A percentile compares a stretch with the other conserved stretches of the same genome.
These are phyloP conservation scores for Trichoderma koningiopsis DNA, from an alignment of 2,329 filamentous ascomycete species.

Conservation along the genomic window DNA sequence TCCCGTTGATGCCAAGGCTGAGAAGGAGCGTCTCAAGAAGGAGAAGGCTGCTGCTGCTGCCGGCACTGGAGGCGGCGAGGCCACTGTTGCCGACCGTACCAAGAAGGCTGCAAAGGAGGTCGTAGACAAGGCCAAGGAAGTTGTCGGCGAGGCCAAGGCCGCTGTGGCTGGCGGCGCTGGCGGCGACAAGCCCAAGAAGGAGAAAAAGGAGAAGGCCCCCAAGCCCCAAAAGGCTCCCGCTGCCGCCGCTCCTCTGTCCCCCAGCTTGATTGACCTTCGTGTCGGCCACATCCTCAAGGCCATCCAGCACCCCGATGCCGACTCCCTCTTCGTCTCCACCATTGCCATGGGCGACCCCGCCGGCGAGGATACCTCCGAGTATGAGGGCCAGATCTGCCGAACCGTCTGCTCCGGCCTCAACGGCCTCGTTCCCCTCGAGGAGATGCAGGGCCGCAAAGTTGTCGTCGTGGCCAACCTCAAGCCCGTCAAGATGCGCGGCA, in stretches of 20 bases:
- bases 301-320: constrained; percentile 92
- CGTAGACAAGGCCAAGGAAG: constrained; percentile 57
- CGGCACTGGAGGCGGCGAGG: constrained; percentile 52
- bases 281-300: constrained; percentile 98
- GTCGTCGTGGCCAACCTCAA: constrained; percentile 97
- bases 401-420: constrained; percentile 98
- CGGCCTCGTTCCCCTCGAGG: constrained; percentile 85
- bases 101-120: constrained; percentile 62
- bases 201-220: constrained; percentile 87
- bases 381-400: constrained; percentile 86
- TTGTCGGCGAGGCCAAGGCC: constrained; percentile 53
- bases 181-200: constrained; percentile 65
- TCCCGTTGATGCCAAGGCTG: constrained; percentile 85
- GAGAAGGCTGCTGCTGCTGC: constrained; percentile 76
- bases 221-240: constrained; percentile 71
- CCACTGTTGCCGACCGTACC: constrained; percentile 60
- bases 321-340: constrained; percentile 92
- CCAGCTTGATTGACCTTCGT: constrained; percentile 86
- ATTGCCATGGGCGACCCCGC: constrained; percentile 90
- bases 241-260: constrained; percentile 75
- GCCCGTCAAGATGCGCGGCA: constrained; percentile 97
- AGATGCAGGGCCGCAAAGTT: constrained; percentile 96
- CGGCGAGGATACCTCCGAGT: constrained; percentile 87
- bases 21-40: constrained; percentile 96
- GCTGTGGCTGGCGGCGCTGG: constrained; percentile 45